Percentiles rank a stretch among this genome's conserved stretches.
Conservation (phyloP, 768 basidiomycete genomes). For the Gymnopilus dilepis region DNA sequence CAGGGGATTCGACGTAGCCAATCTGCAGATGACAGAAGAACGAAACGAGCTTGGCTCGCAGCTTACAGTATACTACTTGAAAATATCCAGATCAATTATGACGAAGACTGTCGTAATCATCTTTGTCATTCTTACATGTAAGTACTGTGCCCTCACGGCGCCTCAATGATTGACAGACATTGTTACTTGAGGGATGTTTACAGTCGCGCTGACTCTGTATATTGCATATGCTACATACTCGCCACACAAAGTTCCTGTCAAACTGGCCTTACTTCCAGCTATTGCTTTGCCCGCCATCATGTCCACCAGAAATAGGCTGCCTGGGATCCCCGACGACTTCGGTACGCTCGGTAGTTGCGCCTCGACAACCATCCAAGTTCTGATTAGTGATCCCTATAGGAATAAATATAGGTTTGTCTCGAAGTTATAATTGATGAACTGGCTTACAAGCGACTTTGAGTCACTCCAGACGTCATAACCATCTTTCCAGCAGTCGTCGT, state of each 20-base stretch:
- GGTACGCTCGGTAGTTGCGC: too few relatives aligned
- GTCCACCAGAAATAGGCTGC: background rate
- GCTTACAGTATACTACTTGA: background rate
- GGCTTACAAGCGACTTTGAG: background rate
- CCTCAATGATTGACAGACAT: too few relatives aligned
- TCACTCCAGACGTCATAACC: background rate
- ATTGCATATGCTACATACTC: too few relatives aligned
- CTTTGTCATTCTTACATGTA: background rate
- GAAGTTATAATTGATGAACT: too few relatives aligned
- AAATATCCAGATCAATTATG: background rate
- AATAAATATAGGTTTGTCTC: too few relatives aligned
- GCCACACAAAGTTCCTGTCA: too few relatives aligned
- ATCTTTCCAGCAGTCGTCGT: constrained; percentile 1
- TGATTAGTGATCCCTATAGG: background rate
- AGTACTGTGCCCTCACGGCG: too few relatives aligned
- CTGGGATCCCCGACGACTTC: background rate
- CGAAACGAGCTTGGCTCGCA: background rate
- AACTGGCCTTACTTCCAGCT: background rate
- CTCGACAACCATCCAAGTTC: background rate
- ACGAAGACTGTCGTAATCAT: constrained; percentile 5
- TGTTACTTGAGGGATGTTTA: too few relatives aligned
- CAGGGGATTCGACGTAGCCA: background rate
- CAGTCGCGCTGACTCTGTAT: too few relatives aligned
- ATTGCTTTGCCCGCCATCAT: background rate
- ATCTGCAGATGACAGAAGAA: background rate